Percentiles rank a stretch among this genome's conserved stretches.
Evolutionary conservation across 2,329 filamentous ascomycete species (phyloP).

Genomic region (Malbranchea zuffiana): DNA sequence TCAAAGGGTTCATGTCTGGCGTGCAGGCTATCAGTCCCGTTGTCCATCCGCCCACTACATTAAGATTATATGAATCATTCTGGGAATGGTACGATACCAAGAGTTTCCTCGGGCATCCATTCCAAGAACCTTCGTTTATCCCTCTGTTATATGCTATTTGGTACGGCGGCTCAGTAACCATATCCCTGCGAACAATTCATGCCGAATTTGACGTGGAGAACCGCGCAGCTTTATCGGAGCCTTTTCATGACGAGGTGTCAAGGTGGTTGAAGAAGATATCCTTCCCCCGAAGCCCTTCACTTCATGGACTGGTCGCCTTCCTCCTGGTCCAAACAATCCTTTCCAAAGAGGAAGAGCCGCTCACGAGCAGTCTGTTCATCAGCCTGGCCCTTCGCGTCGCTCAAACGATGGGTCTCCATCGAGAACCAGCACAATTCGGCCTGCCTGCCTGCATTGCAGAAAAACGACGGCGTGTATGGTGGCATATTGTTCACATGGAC

Average conservation of each 20-base stretch:
- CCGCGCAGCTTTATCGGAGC: slow-evolving; percentile 28
- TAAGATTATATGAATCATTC: slow-evolving; percentile 34
- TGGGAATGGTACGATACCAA: slow-evolving; percentile 37
- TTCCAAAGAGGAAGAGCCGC: slow-evolving; percentile 39
- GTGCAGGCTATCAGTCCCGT: slow-evolving; percentile 38
- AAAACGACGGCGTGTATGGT: slow-evolving; percentile 38
- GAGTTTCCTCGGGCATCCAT: slow-evolving; percentile 28
- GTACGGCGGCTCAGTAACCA: slow-evolving; percentile 39
- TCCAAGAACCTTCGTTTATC: slow-evolving; percentile 33
- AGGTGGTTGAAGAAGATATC: slow-evolving; percentile 33
- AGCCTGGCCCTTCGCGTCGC: slow-evolving; percentile 38
- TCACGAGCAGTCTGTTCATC: slow-evolving; percentile 40
- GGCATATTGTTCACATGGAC: slow-evolving; percentile 41
- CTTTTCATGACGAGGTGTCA: slow-evolving; percentile 35
- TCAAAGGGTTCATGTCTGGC: slow-evolving; percentile 38
- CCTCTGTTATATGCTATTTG: slow-evolving; percentile 38
- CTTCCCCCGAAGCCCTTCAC: slow-evolving; percentile 37
- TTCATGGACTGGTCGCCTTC: slow-evolving; percentile 38
- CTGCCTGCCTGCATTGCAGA: slow-evolving; percentile 37
- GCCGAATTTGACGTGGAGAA: slow-evolving; percentile 30
- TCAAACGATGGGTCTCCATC: slow-evolving; percentile 40
- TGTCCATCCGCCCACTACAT: slow-evolving; percentile 34
- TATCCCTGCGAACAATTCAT: slow-evolving; percentile 33
- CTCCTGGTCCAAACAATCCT: slow-evolving; percentile 39
- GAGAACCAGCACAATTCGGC: slow-evolving; percentile 39